Conservation (phyloP, 768 basidiomycete genomes). For the Phanerochaete carnosa region DNA sequence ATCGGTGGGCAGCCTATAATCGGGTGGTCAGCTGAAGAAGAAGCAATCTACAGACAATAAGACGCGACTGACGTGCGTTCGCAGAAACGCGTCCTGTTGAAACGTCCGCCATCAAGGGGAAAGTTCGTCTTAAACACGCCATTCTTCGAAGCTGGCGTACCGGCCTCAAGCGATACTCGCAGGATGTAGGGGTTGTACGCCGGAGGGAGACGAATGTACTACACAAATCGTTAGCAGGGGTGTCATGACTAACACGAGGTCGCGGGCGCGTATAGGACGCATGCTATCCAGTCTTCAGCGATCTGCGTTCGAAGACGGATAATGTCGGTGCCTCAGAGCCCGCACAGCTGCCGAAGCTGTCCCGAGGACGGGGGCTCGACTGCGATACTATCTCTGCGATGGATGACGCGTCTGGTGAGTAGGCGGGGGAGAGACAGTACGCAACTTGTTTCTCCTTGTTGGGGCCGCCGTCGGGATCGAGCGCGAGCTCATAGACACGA, state of each 20-base stretch:
- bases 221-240: constrained; percentile 1
- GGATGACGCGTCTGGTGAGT: not conserved
- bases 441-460: constrained; percentile 76
- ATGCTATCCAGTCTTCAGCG: not conserved
- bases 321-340: not conserved
- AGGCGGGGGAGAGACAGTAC: constrained; percentile 13
- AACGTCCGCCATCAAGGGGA: constrained; percentile 87
- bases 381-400: not conserved
- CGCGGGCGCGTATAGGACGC: not conserved
- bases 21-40: not conserved
- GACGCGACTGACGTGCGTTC: constrained; percentile 63
- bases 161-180: constrained; percentile 87
- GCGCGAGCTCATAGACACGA: constrained; percentile 78
- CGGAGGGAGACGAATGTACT: constrained; percentile 97
- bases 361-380: not conserved
- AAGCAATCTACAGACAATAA: not conserved
- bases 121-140: constrained; percentile 97
- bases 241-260: not conserved
- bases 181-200: constrained; percentile 86
- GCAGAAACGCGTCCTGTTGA: constrained; percentile 70
- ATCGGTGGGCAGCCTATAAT: constrained; percentile 70
- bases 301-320: not conserved
- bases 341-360: constrained; percentile 1
- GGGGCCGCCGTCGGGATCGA: constrained; percentile 91
- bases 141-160: constrained; percentile 85